Percentiles rank a stretch among this genome's conserved stretches.
These are phyloP conservation scores for Lagerstroemia speciosa DNA, from an alignment of 345 rosid species.

Conservation along the genomic window DNA sequence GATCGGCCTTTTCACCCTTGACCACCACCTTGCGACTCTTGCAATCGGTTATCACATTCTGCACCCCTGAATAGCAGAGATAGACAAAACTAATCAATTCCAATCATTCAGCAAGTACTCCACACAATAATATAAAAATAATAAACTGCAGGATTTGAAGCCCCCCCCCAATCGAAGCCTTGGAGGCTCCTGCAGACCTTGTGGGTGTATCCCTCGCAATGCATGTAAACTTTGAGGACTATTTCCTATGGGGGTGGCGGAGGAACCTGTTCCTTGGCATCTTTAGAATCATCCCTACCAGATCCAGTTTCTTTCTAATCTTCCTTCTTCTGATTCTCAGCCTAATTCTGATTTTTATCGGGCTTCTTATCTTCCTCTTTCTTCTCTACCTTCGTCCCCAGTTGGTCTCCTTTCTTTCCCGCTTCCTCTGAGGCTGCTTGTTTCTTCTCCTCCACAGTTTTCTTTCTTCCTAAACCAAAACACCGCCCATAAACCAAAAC, in stretches of 20 bases:
- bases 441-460: conserved; percentile 35
- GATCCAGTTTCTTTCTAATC: conserved; percentile 12
- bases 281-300: neutral
- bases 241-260: conserved; percentile 75
- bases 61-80: conserved; percentile 49
- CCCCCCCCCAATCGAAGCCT: conserved; percentile 60
- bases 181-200: conserved; percentile 67
- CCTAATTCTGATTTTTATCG: conserved; percentile 24
- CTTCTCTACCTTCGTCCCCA: conserved; percentile 25
- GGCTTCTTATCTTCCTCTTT: conserved; percentile 25
- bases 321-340: conserved; percentile 15
- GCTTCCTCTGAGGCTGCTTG: conserved; percentile 19
- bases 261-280: conserved; percentile 16
- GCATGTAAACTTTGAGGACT: conserved; percentile 77
- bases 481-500: neutral
- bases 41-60: conserved; percentile 76
- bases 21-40: conserved; percentile 73
- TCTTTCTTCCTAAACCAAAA: conserved; percentile 43
- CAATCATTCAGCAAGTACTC: neutral
- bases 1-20: conserved; percentile 92
- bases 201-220: conserved; percentile 95
- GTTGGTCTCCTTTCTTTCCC: neutral
- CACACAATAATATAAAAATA: too few species aligned
- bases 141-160: neutral
- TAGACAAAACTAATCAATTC: neutral